Percentiles rank a stretch among this genome's conserved stretches.
These are phyloP conservation scores for Verticillium dahliae DNA, from an alignment of 2,329 filamentous ascomycete species.

Conservation along the genomic window DNA sequence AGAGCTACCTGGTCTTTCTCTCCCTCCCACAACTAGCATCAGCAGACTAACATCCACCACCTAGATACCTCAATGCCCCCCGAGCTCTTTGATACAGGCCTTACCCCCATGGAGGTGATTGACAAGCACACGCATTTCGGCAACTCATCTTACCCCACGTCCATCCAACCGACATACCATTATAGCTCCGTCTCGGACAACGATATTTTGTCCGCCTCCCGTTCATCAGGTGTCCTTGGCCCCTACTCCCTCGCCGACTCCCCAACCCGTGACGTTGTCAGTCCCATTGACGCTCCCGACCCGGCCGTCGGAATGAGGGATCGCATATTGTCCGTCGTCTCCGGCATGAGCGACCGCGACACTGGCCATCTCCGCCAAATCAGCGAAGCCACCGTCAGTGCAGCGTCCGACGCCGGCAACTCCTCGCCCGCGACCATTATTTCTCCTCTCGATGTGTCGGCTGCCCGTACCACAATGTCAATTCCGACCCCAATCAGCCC, in stretches of 20 bases:
- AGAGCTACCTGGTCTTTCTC: constrained; percentile 28
- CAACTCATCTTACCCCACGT: constrained; percentile 13
- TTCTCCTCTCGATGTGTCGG: background rate
- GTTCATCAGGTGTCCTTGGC: constrained; percentile 7
- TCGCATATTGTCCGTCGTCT: constrained; percentile 16
- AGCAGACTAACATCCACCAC: no score
- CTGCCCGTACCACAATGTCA: background rate
- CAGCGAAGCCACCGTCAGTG: no score
- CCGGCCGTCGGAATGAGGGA: constrained; percentile 1
- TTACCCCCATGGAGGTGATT: constrained; percentile 32
- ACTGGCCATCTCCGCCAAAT: constrained; percentile 31
- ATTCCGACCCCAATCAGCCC: background rate
- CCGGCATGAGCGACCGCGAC: constrained; percentile 32
- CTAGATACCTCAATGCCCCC: constrained; percentile 10
- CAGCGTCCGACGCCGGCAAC: constrained; percentile 5
- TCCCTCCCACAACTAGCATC: no score
- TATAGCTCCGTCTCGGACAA: constrained; percentile 11
- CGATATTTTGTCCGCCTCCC: constrained; percentile 9
- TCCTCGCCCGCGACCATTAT: background rate
- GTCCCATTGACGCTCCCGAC: background rate
- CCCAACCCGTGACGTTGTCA: constrained; percentile 2
- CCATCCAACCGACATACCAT: constrained; percentile 22
- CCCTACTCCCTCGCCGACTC: constrained; percentile 8
- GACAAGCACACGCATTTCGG: constrained; percentile 24
- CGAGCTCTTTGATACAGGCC: constrained; percentile 41